Base-by-base conservation (phyloP, 768 basidiomycete species). In the Kwoniella shandongensis region DNA sequence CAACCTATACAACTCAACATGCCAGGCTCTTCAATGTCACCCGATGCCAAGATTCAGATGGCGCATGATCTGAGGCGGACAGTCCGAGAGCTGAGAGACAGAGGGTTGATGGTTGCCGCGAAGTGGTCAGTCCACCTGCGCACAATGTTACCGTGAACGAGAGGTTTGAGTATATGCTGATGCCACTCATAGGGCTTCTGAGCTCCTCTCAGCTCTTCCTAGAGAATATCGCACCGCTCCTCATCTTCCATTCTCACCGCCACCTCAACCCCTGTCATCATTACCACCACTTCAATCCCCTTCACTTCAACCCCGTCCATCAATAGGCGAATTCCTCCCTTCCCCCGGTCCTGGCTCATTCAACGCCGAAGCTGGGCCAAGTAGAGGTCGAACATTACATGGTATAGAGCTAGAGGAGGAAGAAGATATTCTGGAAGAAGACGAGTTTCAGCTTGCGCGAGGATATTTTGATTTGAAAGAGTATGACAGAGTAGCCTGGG, bases 391-490 rank as follows among this genome's bases (percentile, higher is more conserved):
- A 27, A 69, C 66, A 10, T 53, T 65, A 26, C 63, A 72, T 29
- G 72, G 73, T 4, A 51, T 68, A 1, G 70, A 74, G 45, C 57
- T 58, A 23, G 67, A 70, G 44, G 72, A 77, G 44, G 76, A 83
- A 27, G 91, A 92, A 47, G 83, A 84, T 62, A 48, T 63, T 20
- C 22, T 69, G 61, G 91, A 96, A 66, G 63, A 69, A 26, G 76
- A 77, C 46, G 57, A 80, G n/a, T 81, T 89, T 65, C 75, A 83
- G 51, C 81, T 87, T 32, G 91, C 88, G 1, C 84, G 85, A 54
- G 80, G 84, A 18, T 88, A 84, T 69, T 83, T 89, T 63, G 85
- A 89, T 61, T 78, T 84, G 15, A 85, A 86, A 68, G 92, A 98
- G 66, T 87, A 87, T 65, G 79, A 84, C 44, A 82, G 91, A 57